phyloP scores from a whole-genome alignment of 2,329 filamentous ascomycete species.

The Sporothrix phasma region DNA sequence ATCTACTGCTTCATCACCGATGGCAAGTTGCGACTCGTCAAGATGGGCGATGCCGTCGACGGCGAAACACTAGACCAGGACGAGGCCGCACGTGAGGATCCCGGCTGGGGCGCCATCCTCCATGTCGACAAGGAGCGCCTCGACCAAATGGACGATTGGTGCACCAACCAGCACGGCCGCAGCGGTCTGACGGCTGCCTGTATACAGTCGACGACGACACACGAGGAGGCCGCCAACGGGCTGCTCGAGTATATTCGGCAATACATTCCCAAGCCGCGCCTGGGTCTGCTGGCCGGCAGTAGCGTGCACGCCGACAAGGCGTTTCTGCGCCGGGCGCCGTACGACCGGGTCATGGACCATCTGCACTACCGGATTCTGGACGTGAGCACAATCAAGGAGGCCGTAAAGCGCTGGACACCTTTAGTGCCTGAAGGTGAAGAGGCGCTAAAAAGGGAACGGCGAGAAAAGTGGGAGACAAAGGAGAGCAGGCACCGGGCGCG shows the following conservation, averaged over 20 bases:
- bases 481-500: constrained; percentile 69
- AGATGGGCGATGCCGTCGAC: background rate
- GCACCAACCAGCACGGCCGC: constrained; percentile 63
- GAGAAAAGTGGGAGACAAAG: constrained; percentile 38
- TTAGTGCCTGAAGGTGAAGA: constrained; percentile 27
- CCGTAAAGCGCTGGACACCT: constrained; percentile 68
- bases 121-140: constrained; percentile 62
- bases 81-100: constrained; percentile 55
- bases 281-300: constrained; percentile 77
- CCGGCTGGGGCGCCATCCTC: constrained; percentile 71
- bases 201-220: constrained; percentile 60
- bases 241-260: constrained; percentile 70
- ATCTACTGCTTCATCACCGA: constrained; percentile 90
- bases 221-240: constrained; percentile 59
- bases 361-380: constrained; percentile 87
- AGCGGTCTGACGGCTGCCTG: constrained; percentile 76
- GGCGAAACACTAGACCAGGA: background rate
- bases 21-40: constrained; percentile 44
- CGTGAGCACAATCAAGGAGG: constrained; percentile 88
- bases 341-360: constrained; percentile 60
- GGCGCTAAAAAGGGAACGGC: background rate
- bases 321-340: constrained; percentile 69
- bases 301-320: constrained; percentile 82
- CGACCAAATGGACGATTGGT: constrained; percentile 81
- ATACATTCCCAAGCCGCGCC: constrained; percentile 55